Evolutionary conservation across 805 yeast species (phyloP).

Genomic region (Candida oleophila): DNA sequence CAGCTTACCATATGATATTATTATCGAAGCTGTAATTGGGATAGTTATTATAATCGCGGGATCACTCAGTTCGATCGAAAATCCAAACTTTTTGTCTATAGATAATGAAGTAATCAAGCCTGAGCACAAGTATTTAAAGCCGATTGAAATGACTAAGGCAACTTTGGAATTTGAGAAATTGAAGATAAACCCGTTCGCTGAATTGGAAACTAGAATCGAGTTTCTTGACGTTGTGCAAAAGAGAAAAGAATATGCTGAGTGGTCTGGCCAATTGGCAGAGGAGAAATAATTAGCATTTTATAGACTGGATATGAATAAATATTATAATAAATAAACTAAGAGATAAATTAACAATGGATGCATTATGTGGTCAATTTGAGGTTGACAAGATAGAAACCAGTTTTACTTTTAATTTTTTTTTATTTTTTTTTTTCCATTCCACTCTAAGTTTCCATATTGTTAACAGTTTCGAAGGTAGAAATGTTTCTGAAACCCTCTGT

Average conservation of each 20-base stretch:
- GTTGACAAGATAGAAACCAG: too few species aligned
- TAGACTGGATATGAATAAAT: not conserved
- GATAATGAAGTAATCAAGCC: conserved; percentile 28
- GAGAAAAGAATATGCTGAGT: conserved; percentile 43
- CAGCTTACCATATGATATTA: conserved; percentile 45
- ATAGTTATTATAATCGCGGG: conserved; percentile 42
- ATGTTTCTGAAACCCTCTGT: conserved; percentile 24
- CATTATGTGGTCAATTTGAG: too few species aligned
- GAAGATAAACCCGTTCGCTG: conserved; percentile 48
- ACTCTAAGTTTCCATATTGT: conserved; percentile 28
- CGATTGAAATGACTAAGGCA: conserved; percentile 47
- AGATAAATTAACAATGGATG: too few species aligned
- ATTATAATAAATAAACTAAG: not conserved
- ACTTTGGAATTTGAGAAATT: conserved; percentile 45
- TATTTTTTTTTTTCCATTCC: not conserved
- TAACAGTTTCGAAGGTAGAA: conserved; percentile 35
- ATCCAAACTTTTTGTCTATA: conserved; percentile 17
- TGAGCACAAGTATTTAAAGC: conserved; percentile 37
- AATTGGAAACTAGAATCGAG: conserved; percentile 48
- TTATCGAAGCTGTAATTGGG: conserved; percentile 51
- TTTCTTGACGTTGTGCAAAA: conserved; percentile 49
- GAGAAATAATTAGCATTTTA: not conserved
- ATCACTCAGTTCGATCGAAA: conserved; percentile 30
- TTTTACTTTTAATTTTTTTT: too few species aligned
- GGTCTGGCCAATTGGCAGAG: conserved; percentile 19